Conservation (phyloP, 2,329 filamentous ascomycete species). For the Pseudogymnoascus sp. region DNA sequence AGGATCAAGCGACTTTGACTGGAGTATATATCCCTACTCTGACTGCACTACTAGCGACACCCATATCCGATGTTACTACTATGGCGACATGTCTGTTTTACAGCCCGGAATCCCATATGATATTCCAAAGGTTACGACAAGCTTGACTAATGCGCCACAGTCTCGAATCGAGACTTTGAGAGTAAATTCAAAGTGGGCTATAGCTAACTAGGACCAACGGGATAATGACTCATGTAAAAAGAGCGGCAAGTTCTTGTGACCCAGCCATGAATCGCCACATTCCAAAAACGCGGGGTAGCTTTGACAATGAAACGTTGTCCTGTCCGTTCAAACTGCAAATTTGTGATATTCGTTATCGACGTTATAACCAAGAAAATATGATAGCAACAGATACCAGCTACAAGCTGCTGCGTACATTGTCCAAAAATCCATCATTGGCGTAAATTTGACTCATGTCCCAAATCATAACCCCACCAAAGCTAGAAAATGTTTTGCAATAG, state of each 20-base stretch:
- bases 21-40: background rate
- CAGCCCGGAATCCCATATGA: background rate
- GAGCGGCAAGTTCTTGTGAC: background rate
- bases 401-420: conserved; percentile 29
- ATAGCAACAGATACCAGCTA: conserved; percentile 27
- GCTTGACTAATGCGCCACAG: background rate
- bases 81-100: background rate
- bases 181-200: background rate
- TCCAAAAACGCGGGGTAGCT: background rate
- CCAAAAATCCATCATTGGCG: conserved; percentile 50
- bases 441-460: conserved; percentile 60
- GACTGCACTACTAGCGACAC: background rate
- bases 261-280: background rate
- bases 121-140: background rate
- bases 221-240: background rate
- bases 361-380: conserved; percentile 10
- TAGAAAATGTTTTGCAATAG: conserved; percentile 47
- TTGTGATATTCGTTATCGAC: conserved; percentile 1
- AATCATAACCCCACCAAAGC: conserved; percentile 62
- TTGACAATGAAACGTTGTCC: background rate
- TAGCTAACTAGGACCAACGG: background rate
- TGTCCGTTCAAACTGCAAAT: background rate
- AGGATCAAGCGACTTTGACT: background rate
- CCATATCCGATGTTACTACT: background rate
- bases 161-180: background rate